Evolutionary conservation across 2,329 filamentous ascomycete genomes (phyloP).

Genomic region (Botryosphaeria dothidea): DNA sequence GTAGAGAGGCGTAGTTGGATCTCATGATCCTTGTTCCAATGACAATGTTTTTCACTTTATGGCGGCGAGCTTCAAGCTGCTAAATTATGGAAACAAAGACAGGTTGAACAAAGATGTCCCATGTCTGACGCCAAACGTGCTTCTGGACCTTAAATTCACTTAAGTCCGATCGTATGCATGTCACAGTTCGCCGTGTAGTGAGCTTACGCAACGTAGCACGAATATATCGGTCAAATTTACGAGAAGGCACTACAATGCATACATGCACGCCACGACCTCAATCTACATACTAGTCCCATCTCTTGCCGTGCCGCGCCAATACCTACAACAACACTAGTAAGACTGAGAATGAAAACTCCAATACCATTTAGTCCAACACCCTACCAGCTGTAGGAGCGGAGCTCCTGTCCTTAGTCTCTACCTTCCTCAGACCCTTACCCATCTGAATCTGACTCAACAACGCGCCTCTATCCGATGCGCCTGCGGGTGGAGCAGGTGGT

Average conservation of each 20-base stretch:
- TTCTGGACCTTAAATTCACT: no score
- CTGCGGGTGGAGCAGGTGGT: constrained; percentile 45
- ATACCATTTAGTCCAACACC: constrained; percentile 51
- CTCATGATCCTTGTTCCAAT: no score
- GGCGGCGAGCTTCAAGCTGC: no score
- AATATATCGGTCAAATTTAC: background rate
- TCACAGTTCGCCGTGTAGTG: no score
- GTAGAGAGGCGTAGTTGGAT: no score
- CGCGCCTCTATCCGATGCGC: constrained; percentile 49
- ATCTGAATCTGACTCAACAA: constrained; percentile 82
- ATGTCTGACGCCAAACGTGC: no score
- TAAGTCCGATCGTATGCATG: no score
- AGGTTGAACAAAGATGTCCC: no score
- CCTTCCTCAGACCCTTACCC: constrained; percentile 80
- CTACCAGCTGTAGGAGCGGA: constrained; percentile 70
- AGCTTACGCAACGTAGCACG: background rate
- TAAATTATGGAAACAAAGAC: no score
- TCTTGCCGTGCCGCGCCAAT: background rate
- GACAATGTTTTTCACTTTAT: no score
- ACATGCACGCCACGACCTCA: background rate
- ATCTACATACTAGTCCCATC: background rate
- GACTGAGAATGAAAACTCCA: background rate
- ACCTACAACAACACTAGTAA: background rate
- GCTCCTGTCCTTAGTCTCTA: constrained; percentile 86
- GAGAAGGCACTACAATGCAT: background rate